Evolutionary conservation across 768 basidiomycete species (phyloP).

Genomic region (Tylopilus plumbeoviolaceoides): DNA sequence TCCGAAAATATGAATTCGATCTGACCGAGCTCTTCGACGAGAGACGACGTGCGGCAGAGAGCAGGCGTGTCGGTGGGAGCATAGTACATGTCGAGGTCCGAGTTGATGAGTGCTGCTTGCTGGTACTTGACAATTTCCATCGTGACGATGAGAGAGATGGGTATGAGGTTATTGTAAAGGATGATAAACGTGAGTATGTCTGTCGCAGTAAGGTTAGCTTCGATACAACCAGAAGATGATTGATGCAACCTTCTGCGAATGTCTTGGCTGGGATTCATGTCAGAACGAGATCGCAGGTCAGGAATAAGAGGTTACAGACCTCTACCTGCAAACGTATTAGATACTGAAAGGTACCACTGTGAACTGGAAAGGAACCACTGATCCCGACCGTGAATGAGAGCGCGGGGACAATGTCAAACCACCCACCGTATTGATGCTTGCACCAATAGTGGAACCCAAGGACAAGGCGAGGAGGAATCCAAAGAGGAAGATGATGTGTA

Average conservation of each 20-base stretch:
- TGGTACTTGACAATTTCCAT: constrained; percentile 99
- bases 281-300: neutral
- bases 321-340: constrained; percentile 54
- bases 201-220: constrained; percentile 27
- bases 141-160: constrained; percentile 97
- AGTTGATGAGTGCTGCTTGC: constrained; percentile 96
- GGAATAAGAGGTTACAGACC: constrained; percentile 39
- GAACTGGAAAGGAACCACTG: constrained; percentile 82
- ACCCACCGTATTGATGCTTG: constrained; percentile 75
- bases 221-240: neutral
- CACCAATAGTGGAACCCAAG: constrained; percentile 87
- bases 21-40: constrained; percentile 97
- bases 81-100: constrained; percentile 98
- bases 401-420: neutral
- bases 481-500: constrained; percentile 95
- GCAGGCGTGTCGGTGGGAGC: constrained; percentile 93
- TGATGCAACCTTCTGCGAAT: constrained; percentile 73
- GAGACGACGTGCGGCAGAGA: constrained; percentile 93
- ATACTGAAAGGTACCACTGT: constrained; percentile 88
- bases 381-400: constrained; percentile 2
- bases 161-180: constrained; percentile 98
- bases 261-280: constrained; percentile 48
- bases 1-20: constrained; percentile 96
- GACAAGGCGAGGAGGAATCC: constrained; percentile 82
- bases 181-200: constrained; percentile 99